phyloP scores from a whole-genome alignment of 306 rosid genomes.

The Sesbania bispinosa region DNA sequence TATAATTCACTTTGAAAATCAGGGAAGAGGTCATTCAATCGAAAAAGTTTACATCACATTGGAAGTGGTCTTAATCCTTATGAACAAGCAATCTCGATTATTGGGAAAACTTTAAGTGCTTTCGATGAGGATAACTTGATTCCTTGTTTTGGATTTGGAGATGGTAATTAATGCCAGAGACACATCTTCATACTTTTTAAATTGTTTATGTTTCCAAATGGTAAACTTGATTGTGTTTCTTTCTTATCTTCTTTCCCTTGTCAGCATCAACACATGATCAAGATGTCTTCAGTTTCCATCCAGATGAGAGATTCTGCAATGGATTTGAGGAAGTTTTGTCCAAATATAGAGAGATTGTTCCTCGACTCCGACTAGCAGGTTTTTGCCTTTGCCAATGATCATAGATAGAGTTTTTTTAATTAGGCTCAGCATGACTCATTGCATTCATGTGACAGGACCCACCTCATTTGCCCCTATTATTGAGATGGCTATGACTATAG shows the following conservation, averaged over 20 bases:
- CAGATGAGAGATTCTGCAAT: slow-evolving; percentile 53
- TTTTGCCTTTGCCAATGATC: not conserved
- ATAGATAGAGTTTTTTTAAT: not conserved
- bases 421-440: not conserved
- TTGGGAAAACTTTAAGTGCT: slow-evolving; percentile 66
- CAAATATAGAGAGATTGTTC: slow-evolving; percentile 68
- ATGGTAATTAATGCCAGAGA: slow-evolving; percentile 58
- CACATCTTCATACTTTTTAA: slow-evolving; percentile 2
- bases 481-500: slow-evolving; percentile 88
- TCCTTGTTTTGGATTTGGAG: slow-evolving; percentile 95
- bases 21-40: slow-evolving; percentile 81
- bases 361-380: slow-evolving; percentile 78
- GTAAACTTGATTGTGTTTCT: slow-evolving; percentile 7
- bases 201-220: slow-evolving; percentile 2
- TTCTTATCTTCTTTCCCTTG: not conserved
- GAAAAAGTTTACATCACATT: slow-evolving; percentile 76
- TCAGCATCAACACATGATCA: slow-evolving; percentile 81
- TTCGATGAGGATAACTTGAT: slow-evolving; percentile 88
- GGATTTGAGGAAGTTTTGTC: slow-evolving; percentile 81
- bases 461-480: slow-evolving; percentile 90
- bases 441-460: slow-evolving; percentile 55
- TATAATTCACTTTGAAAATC: slow-evolving; percentile 14
- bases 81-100: slow-evolving; percentile 80
- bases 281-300: slow-evolving; percentile 71
- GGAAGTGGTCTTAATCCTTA: slow-evolving; percentile 72